phyloP scores from a whole-genome alignment of 257 asterid genomes.

The Echites panduratus region DNA sequence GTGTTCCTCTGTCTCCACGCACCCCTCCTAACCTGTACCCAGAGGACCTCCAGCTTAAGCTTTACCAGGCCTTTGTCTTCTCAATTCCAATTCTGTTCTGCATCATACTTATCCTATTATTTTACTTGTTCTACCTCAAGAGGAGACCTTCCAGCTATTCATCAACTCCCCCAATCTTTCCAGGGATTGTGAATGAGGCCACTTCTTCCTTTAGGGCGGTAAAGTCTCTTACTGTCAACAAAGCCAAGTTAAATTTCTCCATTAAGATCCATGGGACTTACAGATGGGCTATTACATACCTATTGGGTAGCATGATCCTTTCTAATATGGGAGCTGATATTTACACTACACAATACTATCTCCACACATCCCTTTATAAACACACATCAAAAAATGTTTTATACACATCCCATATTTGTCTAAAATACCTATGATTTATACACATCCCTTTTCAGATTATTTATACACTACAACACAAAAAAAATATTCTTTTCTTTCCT shows the following conservation, averaged over 20 bases:
- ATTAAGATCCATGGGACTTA: not conserved
- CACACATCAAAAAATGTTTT: too few relatives aligned
- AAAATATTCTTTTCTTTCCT: too few relatives aligned
- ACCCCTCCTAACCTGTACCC: constrained; percentile 53
- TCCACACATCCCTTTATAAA: too few relatives aligned
- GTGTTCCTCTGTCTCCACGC: constrained; percentile 17
- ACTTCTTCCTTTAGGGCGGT: constrained; percentile 15
- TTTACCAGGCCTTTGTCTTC: constrained; percentile 79
- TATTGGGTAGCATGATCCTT: not conserved
- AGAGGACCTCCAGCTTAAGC: constrained; percentile 59
- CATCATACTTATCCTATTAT: constrained; percentile 59
- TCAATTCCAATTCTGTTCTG: constrained; percentile 81
- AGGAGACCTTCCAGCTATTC: constrained; percentile 39
- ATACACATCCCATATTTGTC: too few relatives aligned
- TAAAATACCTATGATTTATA: too few relatives aligned
- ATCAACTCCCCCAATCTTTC: constrained; percentile 17
- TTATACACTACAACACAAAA: too few relatives aligned
- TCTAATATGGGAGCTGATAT: too few relatives aligned
- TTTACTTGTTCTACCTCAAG: constrained; percentile 82
- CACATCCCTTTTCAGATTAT: too few relatives aligned
- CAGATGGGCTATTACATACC: not conserved
- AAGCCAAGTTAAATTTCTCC: not conserved
- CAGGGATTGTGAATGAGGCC: constrained; percentile 26
- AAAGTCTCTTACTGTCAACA: constrained; percentile 13
- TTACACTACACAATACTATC: too few relatives aligned